Evolutionary conservation across 225 moss, liverwort and hornwort genomes (phyloP).

Genomic region (Pleurozium schreberi): DNA sequence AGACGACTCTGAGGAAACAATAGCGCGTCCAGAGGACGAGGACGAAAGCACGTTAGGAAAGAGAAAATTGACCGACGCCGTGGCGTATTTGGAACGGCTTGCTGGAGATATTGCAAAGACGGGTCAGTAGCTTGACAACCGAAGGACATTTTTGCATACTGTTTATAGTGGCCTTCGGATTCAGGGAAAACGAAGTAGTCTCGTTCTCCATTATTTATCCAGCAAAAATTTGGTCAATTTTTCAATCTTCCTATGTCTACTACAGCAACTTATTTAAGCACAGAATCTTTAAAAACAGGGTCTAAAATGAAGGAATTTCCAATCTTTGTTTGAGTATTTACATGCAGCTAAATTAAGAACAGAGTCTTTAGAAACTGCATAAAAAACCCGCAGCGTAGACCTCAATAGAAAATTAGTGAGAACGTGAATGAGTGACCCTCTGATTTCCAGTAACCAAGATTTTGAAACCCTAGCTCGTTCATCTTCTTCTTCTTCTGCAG

Average conservation of each 20-base stretch:
- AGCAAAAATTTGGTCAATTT: neutral
- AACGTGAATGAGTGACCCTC: neutral
- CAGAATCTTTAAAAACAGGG: neutral
- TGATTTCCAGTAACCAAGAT: neutral
- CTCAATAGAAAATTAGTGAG: neutral
- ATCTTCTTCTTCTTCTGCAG: neutral
- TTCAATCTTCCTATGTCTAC: neutral
- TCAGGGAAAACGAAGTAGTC: neutral
- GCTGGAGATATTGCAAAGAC: conserved; percentile 11
- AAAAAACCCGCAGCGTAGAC: no score
- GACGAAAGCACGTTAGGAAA: neutral
- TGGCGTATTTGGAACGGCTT: conserved; percentile 20
- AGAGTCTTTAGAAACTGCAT: no score
- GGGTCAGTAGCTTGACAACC: neutral
- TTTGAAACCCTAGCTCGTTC: neutral
- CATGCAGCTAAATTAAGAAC: neutral
- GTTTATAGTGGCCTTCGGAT: neutral
- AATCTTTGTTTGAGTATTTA: neutral
- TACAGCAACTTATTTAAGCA: neutral
- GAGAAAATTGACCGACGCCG: conserved; percentile 14
- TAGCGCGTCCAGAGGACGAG: neutral
- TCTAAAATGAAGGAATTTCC: no score
- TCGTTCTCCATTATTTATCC: neutral
- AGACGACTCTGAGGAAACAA: neutral
- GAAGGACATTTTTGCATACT: neutral